Percentiles rank a stretch among this genome's conserved stretches.
Evolutionary conservation across 768 basidiomycete species (phyloP).

Genomic region (Clavaria fumosa): DNA sequence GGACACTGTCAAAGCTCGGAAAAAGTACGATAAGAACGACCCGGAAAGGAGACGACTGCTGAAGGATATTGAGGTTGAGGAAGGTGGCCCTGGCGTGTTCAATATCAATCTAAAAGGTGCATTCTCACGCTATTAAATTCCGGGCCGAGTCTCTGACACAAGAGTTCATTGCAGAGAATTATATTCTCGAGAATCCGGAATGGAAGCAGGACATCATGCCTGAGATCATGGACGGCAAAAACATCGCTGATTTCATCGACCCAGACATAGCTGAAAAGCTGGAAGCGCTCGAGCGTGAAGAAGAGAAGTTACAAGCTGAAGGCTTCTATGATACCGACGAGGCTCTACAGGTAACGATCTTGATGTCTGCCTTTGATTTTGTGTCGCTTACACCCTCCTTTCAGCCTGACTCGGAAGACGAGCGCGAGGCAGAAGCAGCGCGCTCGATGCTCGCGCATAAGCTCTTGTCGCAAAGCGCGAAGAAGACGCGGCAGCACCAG

Average conservation of each 20-base stretch:
- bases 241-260: conserved; percentile 96
- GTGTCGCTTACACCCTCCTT: not conserved
- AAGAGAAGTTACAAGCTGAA: conserved; percentile 84
- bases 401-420: conserved; percentile 55
- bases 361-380: not conserved
- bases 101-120: conserved; percentile 81
- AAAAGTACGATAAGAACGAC: conserved; percentile 80
- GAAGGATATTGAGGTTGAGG: conserved; percentile 70
- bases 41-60: conserved; percentile 59
- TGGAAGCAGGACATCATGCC: conserved; percentile 98
- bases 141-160: not conserved
- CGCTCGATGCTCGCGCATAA: conserved; percentile 45
- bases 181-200: conserved; percentile 71
- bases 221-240: conserved; percentile 98
- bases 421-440: conserved; percentile 57
- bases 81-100: conserved; percentile 84
- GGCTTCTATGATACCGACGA: conserved; percentile 90
- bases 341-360: conserved; percentile 56
- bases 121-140: conserved; percentile 16
- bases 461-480: conserved; percentile 57
- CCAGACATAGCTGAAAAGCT: conserved; percentile 94
- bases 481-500: conserved; percentile 80
- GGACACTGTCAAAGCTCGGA: conserved; percentile 56
- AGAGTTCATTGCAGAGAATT: conserved; percentile 49
- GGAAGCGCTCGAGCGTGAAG: conserved; percentile 92